Conservation (phyloP, 495 filamentous ascomycete species). For the Elasticomyces elasticus region DNA sequence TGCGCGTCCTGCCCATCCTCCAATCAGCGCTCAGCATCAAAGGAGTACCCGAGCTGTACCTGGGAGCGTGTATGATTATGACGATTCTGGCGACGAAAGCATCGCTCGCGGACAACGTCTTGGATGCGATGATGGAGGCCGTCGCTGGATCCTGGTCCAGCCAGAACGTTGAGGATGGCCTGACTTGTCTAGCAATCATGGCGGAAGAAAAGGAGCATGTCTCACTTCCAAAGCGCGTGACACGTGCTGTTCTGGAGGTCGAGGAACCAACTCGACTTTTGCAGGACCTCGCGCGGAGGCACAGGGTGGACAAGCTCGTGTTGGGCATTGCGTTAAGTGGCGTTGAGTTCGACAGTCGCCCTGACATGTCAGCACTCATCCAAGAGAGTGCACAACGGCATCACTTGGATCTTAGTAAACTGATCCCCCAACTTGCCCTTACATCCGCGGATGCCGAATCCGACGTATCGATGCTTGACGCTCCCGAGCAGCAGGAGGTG, state of each 20-base stretch:
- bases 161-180: constrained; percentile 59
- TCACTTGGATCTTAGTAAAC: background rate
- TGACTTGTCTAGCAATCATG: constrained; percentile 70
- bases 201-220: constrained; percentile 55
- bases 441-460: background rate
- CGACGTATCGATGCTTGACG: background rate
- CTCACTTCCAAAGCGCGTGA: constrained; percentile 53
- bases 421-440: background rate
- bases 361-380: background rate
- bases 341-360: background rate
- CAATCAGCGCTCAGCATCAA: constrained; percentile 65
- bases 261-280: background rate
- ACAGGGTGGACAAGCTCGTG: constrained; percentile 7
- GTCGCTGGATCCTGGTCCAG: constrained; percentile 62
- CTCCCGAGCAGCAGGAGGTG: background rate
- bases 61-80: constrained; percentile 83
- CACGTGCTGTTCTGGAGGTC: constrained; percentile 48
- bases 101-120: constrained; percentile 58
- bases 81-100: constrained; percentile 76
- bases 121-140: constrained; percentile 77
- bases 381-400: background rate
- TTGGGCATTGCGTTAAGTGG: constrained; percentile 1
- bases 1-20: constrained; percentile 63
- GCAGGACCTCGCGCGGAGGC: background rate
- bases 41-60: constrained; percentile 60